Evolutionary conservation across 176 grass and related monocot species (phyloP).

Genomic region (Juncus effusus): DNA sequence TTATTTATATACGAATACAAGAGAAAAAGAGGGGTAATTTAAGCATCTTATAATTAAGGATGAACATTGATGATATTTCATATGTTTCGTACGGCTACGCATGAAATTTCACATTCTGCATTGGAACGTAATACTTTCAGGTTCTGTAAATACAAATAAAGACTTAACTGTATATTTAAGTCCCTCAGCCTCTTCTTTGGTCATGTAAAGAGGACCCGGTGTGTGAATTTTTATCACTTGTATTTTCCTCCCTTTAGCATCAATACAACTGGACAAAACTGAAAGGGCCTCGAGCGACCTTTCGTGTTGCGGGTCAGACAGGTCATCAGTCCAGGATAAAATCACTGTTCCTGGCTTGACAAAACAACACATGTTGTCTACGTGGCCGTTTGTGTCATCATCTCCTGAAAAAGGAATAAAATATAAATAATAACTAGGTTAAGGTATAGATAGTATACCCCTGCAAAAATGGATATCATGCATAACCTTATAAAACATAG

Average conservation of each 20-base stretch:
- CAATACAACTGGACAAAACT: conserved; percentile 37
- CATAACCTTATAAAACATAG: too few relatives aligned
- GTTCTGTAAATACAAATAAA: neutral
- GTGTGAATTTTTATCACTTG: conserved; percentile 78
- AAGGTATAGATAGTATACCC: too few relatives aligned
- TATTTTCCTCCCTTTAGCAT: conserved; percentile 53
- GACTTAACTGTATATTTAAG: conserved; percentile 38
- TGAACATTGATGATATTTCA: conserved; percentile 3
- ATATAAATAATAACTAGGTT: too few relatives aligned
- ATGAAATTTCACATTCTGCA: too few relatives aligned
- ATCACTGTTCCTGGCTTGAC: conserved; percentile 66
- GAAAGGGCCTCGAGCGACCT: conserved; percentile 73
- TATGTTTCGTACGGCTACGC: too few relatives aligned
- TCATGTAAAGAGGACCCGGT: conserved; percentile 82
- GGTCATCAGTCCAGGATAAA: conserved; percentile 73
- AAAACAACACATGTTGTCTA: conserved; percentile 89
- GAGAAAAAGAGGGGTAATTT: neutral
- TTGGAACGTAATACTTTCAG: neutral
- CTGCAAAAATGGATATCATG: too few relatives aligned
- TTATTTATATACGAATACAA: too few relatives aligned
- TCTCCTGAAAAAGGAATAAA: conserved; percentile 46
- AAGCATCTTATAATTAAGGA: neutral
- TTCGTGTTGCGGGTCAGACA: conserved; percentile 62
- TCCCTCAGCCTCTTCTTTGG: conserved; percentile 66
- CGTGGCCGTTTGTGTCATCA: conserved; percentile 84